These are phyloP conservation scores for Blattamonas nauphoetae DNA, from an alignment of 78 protist species.

Conservation along the genomic window DNA sequence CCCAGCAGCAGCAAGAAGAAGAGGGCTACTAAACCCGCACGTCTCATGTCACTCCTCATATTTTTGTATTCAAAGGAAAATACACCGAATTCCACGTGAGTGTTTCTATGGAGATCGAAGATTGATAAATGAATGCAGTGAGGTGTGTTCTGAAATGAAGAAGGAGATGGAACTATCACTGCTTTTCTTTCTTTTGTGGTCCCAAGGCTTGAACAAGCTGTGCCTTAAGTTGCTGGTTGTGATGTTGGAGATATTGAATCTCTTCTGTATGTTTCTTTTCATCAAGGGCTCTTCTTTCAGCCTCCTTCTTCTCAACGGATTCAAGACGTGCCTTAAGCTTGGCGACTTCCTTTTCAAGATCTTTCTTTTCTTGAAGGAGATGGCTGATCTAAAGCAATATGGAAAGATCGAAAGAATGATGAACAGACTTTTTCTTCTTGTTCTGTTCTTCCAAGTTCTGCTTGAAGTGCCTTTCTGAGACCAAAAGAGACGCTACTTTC, in stretches of 20 bases:
- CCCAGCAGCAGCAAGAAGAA: no score
- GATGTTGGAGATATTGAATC: neutral
- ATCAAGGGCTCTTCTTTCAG: neutral
- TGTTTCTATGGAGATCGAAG: no score
- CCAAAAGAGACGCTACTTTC: conserved; percentile 41
- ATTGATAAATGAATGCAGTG: no score
- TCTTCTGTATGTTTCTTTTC: conserved; percentile 32
- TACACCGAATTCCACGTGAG: no score
- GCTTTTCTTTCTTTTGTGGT: neutral
- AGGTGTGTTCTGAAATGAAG: no score
- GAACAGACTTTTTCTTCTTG: neutral
- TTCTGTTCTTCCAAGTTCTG: conserved; percentile 20
- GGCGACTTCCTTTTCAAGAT: neutral
- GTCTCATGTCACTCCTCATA: no score
- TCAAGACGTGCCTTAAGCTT: neutral
- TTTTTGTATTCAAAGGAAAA: no score
- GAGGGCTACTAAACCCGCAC: no score
- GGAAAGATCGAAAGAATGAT: neutral
- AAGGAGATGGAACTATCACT: no score
- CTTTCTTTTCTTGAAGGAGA: neutral
- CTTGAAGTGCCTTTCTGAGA: conserved; percentile 34
- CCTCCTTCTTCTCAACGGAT: neutral
- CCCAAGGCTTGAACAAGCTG: conserved; percentile 14
- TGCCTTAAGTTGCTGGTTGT: conserved; percentile 17
- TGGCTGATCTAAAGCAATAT: neutral